Conservation (phyloP, 73 alveolate species). For the Paramecium sexaurelia region DNA sequence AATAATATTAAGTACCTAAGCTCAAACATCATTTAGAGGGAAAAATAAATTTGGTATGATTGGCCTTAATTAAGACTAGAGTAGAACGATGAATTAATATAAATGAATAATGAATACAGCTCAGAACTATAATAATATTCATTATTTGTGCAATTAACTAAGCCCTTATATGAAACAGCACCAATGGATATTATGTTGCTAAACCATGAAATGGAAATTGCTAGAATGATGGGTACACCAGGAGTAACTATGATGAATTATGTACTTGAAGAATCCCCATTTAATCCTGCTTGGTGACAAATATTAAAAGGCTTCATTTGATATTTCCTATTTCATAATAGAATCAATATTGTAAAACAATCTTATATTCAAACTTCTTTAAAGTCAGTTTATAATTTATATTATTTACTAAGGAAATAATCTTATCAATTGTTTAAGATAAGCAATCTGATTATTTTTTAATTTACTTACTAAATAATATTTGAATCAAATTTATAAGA, state of each 20-base stretch:
- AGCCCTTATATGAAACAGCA: neutral
- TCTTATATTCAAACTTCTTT: neutral
- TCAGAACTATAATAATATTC: neutral
- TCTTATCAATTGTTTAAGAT: no score
- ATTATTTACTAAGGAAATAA: neutral
- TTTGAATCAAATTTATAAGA: no score
- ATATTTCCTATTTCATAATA: neutral
- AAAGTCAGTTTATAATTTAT: neutral
- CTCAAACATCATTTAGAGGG: neutral
- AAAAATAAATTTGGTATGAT: neutral
- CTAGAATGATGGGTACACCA: slow-evolving; percentile 29
- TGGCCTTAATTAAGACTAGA: slow-evolving; percentile 34
- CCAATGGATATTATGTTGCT: slow-evolving; percentile 14
- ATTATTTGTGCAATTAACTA: neutral
- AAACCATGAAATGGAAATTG: slow-evolving; percentile 14
- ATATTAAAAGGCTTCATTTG: neutral
- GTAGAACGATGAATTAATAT: neutral
- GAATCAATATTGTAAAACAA: neutral
- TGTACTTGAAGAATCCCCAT: neutral
- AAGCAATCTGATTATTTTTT: no score
- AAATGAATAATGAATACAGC: neutral
- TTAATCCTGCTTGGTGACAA: slow-evolving; percentile 5
- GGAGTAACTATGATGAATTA: neutral
- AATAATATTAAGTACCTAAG: neutral
- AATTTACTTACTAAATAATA: no score